These are phyloP conservation scores for Pleurotus djamor DNA, from an alignment of 768 basidiomycete species.

Conservation along the genomic window DNA sequence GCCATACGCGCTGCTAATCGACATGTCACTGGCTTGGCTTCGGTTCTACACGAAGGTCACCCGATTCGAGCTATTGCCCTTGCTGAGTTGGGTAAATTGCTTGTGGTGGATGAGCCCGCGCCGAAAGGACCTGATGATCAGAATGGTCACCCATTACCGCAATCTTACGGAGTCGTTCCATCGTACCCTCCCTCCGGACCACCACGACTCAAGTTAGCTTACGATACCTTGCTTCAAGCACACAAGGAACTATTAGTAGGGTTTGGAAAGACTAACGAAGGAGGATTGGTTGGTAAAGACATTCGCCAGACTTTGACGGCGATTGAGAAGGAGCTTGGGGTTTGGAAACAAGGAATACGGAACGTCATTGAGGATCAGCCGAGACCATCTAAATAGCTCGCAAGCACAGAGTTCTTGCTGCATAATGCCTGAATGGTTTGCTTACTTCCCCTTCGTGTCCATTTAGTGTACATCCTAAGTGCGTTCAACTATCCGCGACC, in stretches of 20 bases:
- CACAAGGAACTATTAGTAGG: conserved; percentile 61
- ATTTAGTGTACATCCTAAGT: no score
- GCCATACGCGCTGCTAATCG: conserved; percentile 56
- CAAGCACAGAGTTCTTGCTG: neutral
- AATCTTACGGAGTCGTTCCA: conserved; percentile 11
- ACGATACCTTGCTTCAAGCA: conserved; percentile 62
- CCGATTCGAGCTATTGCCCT: conserved; percentile 74
- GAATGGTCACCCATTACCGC: neutral
- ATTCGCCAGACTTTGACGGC: conserved; percentile 58
- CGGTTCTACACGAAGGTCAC: conserved; percentile 62
- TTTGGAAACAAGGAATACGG: conserved; percentile 64
- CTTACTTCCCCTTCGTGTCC: no score
- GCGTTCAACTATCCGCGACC: no score
- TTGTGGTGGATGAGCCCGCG: conserved; percentile 72
- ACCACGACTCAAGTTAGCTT: conserved; percentile 58
- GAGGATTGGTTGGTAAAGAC: conserved; percentile 67
- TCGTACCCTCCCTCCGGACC: conserved; percentile 69
- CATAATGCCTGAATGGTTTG: no score
- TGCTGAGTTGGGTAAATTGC: conserved; percentile 79
- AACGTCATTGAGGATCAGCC: conserved; percentile 49
- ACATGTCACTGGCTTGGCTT: conserved; percentile 48
- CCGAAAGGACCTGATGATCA: conserved; percentile 13
- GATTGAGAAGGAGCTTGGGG: conserved; percentile 70
- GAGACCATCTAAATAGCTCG: neutral
- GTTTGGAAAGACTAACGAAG: conserved; percentile 71